A percentile compares a stretch with the other conserved stretches of the same genome.
These are phyloP conservation scores for Microstegium vimineum DNA, from an alignment of 176 grass and related monocot genomes.

Conservation along the genomic window DNA sequence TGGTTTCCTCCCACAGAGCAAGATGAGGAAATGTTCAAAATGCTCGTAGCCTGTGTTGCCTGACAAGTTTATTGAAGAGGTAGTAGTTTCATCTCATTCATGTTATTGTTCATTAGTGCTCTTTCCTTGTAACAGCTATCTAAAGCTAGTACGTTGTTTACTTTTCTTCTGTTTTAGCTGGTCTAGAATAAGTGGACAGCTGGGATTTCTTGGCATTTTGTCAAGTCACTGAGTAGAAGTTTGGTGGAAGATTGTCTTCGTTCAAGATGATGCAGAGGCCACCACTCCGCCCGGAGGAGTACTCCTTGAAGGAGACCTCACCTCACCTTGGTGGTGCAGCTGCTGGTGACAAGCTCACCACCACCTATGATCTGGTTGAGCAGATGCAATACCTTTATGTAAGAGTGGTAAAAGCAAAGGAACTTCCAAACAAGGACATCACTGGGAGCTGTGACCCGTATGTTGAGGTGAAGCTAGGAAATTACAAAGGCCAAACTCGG, in stretches of 20 bases:
- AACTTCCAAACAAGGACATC: conserved; percentile 55
- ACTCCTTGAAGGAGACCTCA: conserved; percentile 70
- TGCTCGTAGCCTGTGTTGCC: neutral
- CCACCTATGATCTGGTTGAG: conserved; percentile 69
- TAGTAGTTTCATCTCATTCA: neutral
- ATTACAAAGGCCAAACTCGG: conserved; percentile 56
- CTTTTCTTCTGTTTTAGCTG: conserved; percentile 1
- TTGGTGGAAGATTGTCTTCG: conserved; percentile 5
- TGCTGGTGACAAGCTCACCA: conserved; percentile 61
- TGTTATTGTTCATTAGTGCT: neutral
- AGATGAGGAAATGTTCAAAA: conserved; percentile 10
- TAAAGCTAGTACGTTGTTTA: neutral
- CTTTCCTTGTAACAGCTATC: neutral
- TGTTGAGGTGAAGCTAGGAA: conserved; percentile 70
- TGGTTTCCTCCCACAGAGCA: neutral
- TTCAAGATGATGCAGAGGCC: conserved; percentile 67
- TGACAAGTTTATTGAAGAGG: conserved; percentile 24
- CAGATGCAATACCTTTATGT: conserved; percentile 83
- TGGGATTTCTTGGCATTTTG: neutral
- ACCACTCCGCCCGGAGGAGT: conserved; percentile 50
- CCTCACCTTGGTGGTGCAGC: conserved; percentile 58
- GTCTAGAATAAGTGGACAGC: neutral
- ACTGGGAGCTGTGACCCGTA: conserved; percentile 64
- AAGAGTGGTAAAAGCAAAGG: conserved; percentile 62
- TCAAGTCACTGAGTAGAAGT: neutral